Evolutionary conservation across 164 flowering plant species (phyloP).

Genomic region (Aristolochia californica): DNA sequence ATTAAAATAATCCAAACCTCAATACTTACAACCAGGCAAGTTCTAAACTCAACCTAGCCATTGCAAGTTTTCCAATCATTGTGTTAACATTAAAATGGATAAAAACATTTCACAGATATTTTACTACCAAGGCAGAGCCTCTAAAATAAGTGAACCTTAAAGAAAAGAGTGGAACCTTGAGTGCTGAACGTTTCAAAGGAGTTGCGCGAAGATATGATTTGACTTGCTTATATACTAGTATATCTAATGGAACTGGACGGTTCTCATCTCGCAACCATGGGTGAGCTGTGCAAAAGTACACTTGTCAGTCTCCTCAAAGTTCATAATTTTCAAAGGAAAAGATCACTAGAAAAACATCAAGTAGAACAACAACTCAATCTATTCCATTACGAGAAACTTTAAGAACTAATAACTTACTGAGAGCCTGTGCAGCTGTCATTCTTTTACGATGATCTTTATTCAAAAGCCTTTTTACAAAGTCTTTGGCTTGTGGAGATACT

Average conservation of each 20-base stretch:
- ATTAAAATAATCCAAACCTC: too few relatives aligned
- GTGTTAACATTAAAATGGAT: neutral
- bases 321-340: neutral
- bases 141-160: neutral
- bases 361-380: neutral
- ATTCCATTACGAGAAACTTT: neutral
- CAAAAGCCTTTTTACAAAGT: constrained; percentile 49
- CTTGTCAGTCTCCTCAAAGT: constrained; percentile 2
- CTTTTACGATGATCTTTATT: constrained; percentile 60
- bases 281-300: constrained; percentile 50
- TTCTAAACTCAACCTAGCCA: too few relatives aligned
- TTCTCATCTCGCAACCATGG: constrained; percentile 79
- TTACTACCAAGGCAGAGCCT: neutral
- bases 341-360: neutral
- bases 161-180: constrained; percentile 36
- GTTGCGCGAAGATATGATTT: constrained; percentile 81
- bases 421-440: constrained; percentile 63
- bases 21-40: too few relatives aligned
- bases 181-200: constrained; percentile 82
- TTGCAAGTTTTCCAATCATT: too few relatives aligned
- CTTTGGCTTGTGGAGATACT: constrained; percentile 49
- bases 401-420: constrained; percentile 31
- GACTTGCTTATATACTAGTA: constrained; percentile 63
- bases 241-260: constrained; percentile 59
- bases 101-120: neutral